Evolutionary conservation across 768 basidiomycete genomes (phyloP), one percentile per base, ranked within the genome.

Genomic region (Boletus pseudopeckii): DNA sequence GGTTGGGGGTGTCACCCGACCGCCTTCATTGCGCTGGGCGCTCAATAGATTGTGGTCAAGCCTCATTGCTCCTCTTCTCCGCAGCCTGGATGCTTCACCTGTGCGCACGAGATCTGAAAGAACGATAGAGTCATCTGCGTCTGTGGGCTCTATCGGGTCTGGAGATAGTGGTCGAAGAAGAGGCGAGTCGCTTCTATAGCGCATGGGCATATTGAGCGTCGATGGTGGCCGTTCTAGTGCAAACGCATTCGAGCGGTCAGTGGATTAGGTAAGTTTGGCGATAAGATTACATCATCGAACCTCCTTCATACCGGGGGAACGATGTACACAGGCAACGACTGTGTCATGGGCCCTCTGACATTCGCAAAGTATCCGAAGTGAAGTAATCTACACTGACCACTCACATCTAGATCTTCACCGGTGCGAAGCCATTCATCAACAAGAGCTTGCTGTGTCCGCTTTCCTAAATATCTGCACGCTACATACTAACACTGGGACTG

Each of bases 41-140:
- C 48, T 63, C 26, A 68, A 43, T 22, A 61, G 36, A 37, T 63
- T 68, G 54, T 76, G 76, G 68, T 85, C 83, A 33, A 86, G 73
- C 37, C 84, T 75, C 77, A 88, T 80, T 48, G 88, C 88, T 11
- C 88, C 88, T 57, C 88, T 74, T 52, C 88, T 74, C n/a, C 88
- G 79, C 49, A 89, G 71, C 6, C 88, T 76, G 4, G 88, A 89
- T 0, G 85, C 84, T 63, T 90, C 88, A 15, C 83, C 88, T 1
- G 83, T 83, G 47, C 88, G 84, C 15, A 89, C 76, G 39, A 90
- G 77, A 67, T 89, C 87, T 2, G 85, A 86, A 42, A 89, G 78
- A 18, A 88, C 80, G 52, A 90, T 84, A 32, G 82, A 77, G 63
- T 83, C 84, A 60, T 90, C 87, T 2, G 74, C 77, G 54, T 86